Evolutionary conservation across 441 rosid species (phyloP).

Genomic region (Mallotus japonicus): DNA sequence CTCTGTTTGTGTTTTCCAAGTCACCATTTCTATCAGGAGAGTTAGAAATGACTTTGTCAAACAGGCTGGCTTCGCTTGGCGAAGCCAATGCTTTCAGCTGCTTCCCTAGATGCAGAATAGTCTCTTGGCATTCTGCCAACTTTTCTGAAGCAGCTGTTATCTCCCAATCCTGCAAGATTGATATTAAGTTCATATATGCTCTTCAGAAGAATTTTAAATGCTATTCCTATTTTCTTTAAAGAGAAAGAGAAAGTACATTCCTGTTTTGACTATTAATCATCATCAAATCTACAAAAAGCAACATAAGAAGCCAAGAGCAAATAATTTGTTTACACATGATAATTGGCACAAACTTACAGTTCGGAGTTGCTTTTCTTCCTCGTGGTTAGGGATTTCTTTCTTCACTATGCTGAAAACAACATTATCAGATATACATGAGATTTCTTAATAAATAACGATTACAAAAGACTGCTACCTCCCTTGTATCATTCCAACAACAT

Average conservation of each 20-base stretch:
- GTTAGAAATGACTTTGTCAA: constrained; percentile 44
- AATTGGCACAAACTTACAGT: constrained; percentile 50
- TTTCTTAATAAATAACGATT: constrained; percentile 16
- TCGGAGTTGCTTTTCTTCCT: constrained; percentile 53
- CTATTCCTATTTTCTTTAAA: neutral
- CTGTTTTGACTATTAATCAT: too few relatives aligned
- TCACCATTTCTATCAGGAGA: constrained; percentile 26
- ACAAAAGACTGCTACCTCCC: neutral
- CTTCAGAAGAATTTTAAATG: neutral
- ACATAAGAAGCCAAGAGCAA: constrained; percentile 1
- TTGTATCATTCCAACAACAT: neutral
- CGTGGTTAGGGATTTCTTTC: constrained; percentile 36
- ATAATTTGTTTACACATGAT: neutral
- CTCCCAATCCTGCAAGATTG: constrained; percentile 63
- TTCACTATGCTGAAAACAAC: constrained; percentile 42
- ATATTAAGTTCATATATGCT: constrained; percentile 3
- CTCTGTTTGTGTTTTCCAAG: constrained; percentile 8
- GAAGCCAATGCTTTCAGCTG: constrained; percentile 76
- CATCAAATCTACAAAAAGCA: neutral
- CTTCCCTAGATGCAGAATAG: constrained; percentile 77
- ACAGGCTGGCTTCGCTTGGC: constrained; percentile 51
- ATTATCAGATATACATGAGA: constrained; percentile 24
- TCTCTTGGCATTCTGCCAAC: constrained; percentile 93
- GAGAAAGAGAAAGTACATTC: neutral
- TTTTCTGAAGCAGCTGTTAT: constrained; percentile 87